phyloP scores from a whole-genome alignment of 2,329 filamentous ascomycete genomes.

The Pleurostoma richardsiae region DNA sequence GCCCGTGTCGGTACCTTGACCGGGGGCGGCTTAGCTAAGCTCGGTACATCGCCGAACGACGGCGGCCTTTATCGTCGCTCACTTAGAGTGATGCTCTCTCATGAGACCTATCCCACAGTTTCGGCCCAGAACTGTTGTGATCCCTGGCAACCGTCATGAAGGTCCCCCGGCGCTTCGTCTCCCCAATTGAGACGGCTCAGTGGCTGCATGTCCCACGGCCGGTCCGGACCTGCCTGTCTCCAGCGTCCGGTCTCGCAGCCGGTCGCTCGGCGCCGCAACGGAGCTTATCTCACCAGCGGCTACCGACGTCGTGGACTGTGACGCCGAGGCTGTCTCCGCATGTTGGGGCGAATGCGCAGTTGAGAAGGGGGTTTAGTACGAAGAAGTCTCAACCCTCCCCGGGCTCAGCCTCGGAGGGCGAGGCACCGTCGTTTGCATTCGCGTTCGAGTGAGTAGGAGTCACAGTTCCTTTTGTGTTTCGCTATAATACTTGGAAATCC shows the following conservation, averaged over 20 bases:
- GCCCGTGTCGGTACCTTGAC: neutral
- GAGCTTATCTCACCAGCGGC: neutral
- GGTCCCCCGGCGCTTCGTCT: no score
- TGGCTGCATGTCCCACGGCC: neutral
- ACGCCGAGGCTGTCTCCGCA: neutral
- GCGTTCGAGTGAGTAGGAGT: conserved; percentile 21
- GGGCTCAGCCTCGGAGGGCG: neutral
- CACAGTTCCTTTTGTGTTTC: neutral
- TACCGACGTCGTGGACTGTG: neutral
- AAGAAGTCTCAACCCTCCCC: neutral
- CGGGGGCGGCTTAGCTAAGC: neutral
- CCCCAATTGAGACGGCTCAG: neutral
- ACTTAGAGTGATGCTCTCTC: no score
- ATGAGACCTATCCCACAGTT: neutral
- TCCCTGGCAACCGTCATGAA: no score
- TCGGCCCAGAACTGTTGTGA: neutral
- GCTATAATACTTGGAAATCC: no score
- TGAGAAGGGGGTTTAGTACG: neutral
- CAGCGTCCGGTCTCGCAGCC: neutral
- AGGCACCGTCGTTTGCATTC: conserved; percentile 4
- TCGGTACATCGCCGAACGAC: neutral
- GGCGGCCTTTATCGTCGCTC: neutral
- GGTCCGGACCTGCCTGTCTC: neutral
- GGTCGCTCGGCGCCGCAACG: neutral
- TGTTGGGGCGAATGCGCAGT: no score